Evolutionary conservation across 1,139 yeast species (phyloP), one percentile per base, ranked within the genome.

Genomic region (Lodderomyces oxycetoniae): DNA sequence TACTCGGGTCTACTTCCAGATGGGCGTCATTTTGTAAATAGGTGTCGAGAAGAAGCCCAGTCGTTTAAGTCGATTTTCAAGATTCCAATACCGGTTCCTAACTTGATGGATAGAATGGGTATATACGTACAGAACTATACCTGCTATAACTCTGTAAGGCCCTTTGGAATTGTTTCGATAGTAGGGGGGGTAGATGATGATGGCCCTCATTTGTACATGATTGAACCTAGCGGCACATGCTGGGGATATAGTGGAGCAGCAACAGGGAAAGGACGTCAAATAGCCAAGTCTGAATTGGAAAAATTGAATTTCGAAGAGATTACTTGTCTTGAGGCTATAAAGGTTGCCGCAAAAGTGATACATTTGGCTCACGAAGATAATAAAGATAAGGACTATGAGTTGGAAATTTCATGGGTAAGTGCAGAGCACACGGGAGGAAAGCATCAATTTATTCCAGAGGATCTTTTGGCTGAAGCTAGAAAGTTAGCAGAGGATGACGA

Each of bases 181-280:
- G 74, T 93, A 34, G 98, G 96, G 31, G 98, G 98, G 43, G 79
- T 86, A 32, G 97, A 89, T 57, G 79, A 76, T 28, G 76, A 82
- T 42, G 95, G 95, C 7, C 79, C 95, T 25, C 96, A 89, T 56
- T 72, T 93, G 53, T 89, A 84, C 63, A 89, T 91, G 96, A 74
- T 93, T 43, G 99, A 93, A 59, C 98, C 99, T 45, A 85, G 95
- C 58, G 98, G 99, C 41, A 71, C 88, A 1, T 85, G 80, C 53
- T 91, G 98, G 97, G 99, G 99, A 31, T 93, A 91, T 61, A 74
- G 76, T 36, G 98, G 96, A 38, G 95, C 96, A 32, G 98, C 98
- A 23, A 79, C 96, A 4, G 99, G 99, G 42, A 93, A 91, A 59
- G 98, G 98, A 30, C 79, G 97, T 59, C 98, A 91, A 61, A 77